Evolutionary conservation across 768 basidiomycete genomes (phyloP).

Genomic region (Lentinula raphanica): DNA sequence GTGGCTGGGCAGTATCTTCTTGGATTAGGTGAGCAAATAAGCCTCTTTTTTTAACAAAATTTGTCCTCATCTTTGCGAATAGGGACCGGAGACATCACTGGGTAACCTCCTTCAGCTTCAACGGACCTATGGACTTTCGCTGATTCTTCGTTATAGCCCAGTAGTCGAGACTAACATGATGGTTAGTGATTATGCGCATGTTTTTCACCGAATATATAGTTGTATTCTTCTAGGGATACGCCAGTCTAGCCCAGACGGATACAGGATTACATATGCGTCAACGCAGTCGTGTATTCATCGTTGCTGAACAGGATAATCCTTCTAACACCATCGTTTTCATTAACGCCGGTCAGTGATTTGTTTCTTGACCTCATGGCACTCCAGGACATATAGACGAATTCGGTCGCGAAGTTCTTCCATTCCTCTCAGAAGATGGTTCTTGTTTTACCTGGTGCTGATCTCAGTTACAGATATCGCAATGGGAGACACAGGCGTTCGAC

Average conservation of each 20-base stretch:
- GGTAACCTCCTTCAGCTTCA: conserved; percentile 32
- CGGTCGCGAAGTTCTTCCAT: neutral
- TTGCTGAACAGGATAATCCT: conserved; percentile 55
- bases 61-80: neutral
- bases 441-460: neutral
- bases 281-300: conserved; percentile 70
- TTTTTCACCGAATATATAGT: neutral
- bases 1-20: conserved; percentile 46
- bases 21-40: conserved; percentile 41
- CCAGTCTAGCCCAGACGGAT: conserved; percentile 56
- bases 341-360: conserved; percentile 51
- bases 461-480: conserved; percentile 60
- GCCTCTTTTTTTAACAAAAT: conserved; percentile 15
- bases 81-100: conserved; percentile 74
- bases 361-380: neutral
- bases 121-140: neutral
- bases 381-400: neutral
- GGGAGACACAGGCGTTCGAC: conserved; percentile 74
- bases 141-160: conserved; percentile 34
- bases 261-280: conserved; percentile 78
- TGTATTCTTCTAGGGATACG: conserved; percentile 53
- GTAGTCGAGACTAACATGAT: conserved; percentile 84
- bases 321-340: conserved; percentile 66
- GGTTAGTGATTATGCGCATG: conserved; percentile 30
- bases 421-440: too few species aligned